Conservation (phyloP, 2,329 filamentous ascomycete genomes). For the Talaromyces funiculosus region DNA sequence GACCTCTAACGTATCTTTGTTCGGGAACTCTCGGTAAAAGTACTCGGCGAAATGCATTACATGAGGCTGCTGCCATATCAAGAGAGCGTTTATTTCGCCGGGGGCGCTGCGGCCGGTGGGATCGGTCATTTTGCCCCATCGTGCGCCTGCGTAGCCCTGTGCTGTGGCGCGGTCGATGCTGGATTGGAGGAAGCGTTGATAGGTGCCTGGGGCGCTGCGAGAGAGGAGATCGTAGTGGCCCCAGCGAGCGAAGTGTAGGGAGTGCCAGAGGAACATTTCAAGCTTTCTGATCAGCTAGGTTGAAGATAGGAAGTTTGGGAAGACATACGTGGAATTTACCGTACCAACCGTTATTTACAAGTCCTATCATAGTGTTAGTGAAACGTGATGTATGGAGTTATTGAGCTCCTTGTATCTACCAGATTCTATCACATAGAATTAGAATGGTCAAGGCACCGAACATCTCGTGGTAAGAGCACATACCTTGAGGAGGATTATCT, state of each 20-base stretch:
- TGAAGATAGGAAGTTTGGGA: conserved; percentile 28
- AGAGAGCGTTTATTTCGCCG: conserved; percentile 55
- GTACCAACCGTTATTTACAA: background rate
- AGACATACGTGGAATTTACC: background rate
- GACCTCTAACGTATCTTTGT: background rate
- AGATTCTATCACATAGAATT: background rate
- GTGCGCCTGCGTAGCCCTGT: conserved; percentile 40
- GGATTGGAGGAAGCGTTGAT: conserved; percentile 42
- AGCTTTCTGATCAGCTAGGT: conserved; percentile 54
- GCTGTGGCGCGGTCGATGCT: conserved; percentile 30
- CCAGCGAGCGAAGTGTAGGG: conserved; percentile 49
- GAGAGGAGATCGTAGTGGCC: conserved; percentile 42
- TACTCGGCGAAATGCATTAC: background rate
- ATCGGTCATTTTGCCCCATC: conserved; percentile 55
- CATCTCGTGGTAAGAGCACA: conserved; percentile 24
- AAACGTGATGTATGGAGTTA: background rate
- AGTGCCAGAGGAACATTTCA: conserved; percentile 53
- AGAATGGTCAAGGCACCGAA: background rate
- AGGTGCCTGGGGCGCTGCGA: conserved; percentile 41
- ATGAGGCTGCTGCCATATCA: conserved; percentile 50
- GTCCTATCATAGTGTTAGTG: background rate
- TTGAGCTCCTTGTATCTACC: background rate
- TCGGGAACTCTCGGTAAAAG: background rate
- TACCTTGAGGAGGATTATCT: conserved; percentile 43
- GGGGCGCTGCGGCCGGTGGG: conserved; percentile 51